A percentile compares a stretch with the other conserved stretches of the same genome.
Conservation (phyloP, 2,329 filamentous ascomycete species). For the Phaeosphaeriaceae sp. region DNA sequence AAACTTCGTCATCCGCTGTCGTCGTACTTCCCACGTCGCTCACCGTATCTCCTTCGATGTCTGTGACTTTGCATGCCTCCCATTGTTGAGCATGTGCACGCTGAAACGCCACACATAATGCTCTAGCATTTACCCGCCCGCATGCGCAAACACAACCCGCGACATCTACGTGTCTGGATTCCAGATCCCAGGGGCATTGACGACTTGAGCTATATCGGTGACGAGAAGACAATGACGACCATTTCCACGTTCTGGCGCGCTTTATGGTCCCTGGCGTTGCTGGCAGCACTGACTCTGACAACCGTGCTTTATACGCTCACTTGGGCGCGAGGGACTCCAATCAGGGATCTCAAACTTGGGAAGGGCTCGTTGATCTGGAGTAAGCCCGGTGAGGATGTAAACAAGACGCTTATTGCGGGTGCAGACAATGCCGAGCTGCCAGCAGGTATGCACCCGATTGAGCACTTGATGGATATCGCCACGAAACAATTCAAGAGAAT, state of each 20-base stretch:
- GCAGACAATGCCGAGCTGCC: neutral
- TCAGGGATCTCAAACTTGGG: neutral
- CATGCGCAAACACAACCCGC: slow-evolving; percentile 12
- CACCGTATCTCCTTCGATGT: neutral
- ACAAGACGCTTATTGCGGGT: neutral
- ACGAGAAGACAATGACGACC: neutral
- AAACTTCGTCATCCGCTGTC: neutral
- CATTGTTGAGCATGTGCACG: neutral
- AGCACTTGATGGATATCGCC: slow-evolving; percentile 43
- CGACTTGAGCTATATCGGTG: neutral
- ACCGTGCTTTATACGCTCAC: slow-evolving; percentile 1
- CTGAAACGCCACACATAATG: slow-evolving; percentile 5
- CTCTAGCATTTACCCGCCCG: slow-evolving; percentile 11
- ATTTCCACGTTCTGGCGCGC: slow-evolving; percentile 17
- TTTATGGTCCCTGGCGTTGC: slow-evolving; percentile 17
- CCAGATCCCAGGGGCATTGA: slow-evolving; percentile 1
- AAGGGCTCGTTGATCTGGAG: neutral
- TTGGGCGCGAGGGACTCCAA: neutral
- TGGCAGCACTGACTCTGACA: slow-evolving; percentile 13
- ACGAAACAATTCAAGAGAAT: slow-evolving; percentile 38
- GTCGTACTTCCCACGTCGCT: neutral
- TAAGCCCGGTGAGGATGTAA: neutral
- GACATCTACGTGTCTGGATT: slow-evolving; percentile 3
- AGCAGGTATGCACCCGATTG: slow-evolving; percentile 46
- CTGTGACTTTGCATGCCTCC: neutral